Percentiles rank a stretch among this genome's conserved stretches.
Conservation (phyloP, 176 grass and related monocot genomes). For the Carex littledalei region DNA sequence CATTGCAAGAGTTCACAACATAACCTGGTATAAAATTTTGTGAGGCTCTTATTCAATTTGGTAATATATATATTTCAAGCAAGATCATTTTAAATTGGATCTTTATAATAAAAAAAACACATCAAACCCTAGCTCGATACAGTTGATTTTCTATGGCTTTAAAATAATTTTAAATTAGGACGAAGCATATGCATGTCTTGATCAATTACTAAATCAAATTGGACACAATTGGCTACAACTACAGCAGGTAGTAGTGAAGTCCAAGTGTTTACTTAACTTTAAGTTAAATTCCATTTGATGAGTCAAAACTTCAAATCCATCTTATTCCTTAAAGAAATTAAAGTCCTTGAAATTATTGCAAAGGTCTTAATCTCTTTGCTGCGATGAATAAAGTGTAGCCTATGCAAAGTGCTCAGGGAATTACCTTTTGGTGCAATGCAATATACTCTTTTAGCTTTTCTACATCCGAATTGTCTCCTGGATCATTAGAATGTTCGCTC, state of each 20-base stretch:
- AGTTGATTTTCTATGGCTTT: neutral
- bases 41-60: neutral
- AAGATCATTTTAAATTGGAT: neutral
- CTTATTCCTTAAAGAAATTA: neutral
- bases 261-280: neutral
- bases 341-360: constrained; percentile 17
- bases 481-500: constrained; percentile 38
- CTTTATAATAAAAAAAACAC: neutral
- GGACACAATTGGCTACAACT: neutral
- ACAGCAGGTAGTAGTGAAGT: neutral
- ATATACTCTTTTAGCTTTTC: constrained; percentile 51
- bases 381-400: constrained; percentile 67
- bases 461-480: constrained; percentile 47
- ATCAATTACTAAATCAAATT: neutral
- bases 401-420: constrained; percentile 59
- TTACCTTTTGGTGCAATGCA: constrained; percentile 43
- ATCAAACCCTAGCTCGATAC: neutral
- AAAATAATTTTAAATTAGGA: neutral
- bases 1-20: neutral
- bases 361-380: constrained; percentile 41
- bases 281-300: constrained; percentile 9
- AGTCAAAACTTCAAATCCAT: constrained; percentile 16
- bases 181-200: neutral
- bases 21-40: neutral
- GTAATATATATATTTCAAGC: neutral